Evolutionary conservation across 2,329 filamentous ascomycete genomes (phyloP), one percentile per base, ranked within the genome.

Genomic region (Chaetoscypha palmicola): DNA sequence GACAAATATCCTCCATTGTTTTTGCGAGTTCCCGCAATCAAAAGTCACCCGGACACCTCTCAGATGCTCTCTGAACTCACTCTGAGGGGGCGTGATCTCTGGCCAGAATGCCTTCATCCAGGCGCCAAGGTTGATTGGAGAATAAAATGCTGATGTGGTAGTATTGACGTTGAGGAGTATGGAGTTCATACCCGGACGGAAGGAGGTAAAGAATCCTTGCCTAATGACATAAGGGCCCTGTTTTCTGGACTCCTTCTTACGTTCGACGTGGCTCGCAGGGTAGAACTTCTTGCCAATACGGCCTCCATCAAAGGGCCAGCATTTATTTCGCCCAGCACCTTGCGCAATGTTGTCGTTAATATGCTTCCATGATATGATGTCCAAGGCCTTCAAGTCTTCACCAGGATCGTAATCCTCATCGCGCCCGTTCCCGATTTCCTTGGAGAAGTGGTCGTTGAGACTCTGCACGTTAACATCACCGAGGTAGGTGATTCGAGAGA

Each of bases 91-190:
- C 8, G 11, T 36, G 12, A 16, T 10, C 8, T 5, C 5, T 5
- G 4, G 19, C 40, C 40, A 42, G 21, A 14, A 35, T 3, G 16
- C 8, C 14, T 12, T 14, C 19, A 41, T 33, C 28, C 38, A 41
- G 4, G 7, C 23, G 16, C 21, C 19, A 12, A 43, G 22, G 2
- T n/a, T 3, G 5, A 26, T 30, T 7, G 32, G 8, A 24, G 4
- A 16, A 23, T 37, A 43, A 17, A 43, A 43, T 11, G 41, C 41
- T 4, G 41, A 43, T 3, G 30, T 43, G 3, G 41, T 43, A 11
- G 31, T 36, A 17, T 43, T 36, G 11, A 43, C 32, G 23, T 43
- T 43, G 3, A 41, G 38, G 10, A 41, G 19, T 3, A 41, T 8
- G 2, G 16, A 21, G 5, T 8, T 3, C 19, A 7, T 3, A 5